Evolutionary conservation across 768 basidiomycete genomes (phyloP).

Genomic region (Xerocomellus chrysenteron): DNA sequence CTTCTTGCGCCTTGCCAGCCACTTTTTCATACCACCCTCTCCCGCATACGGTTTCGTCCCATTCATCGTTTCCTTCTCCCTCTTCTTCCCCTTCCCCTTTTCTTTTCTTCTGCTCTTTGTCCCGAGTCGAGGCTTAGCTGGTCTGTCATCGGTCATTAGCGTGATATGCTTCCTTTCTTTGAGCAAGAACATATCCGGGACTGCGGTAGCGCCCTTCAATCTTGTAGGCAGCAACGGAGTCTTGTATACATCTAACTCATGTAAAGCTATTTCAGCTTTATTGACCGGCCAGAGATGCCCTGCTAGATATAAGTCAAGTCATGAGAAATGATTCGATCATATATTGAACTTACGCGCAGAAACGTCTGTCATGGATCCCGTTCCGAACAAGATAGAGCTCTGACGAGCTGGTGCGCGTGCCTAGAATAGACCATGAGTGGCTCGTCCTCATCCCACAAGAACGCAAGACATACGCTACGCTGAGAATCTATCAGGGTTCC

Average conservation of each 20-base stretch:
- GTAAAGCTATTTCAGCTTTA: conserved; percentile 64
- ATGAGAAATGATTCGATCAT: conserved; percentile 2
- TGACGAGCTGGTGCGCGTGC: conserved; percentile 51
- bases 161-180: conserved; percentile 42
- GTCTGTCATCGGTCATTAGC: conserved; percentile 63
- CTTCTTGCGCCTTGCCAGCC: conserved; percentile 59
- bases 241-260: conserved; percentile 75
- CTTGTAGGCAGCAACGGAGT: conserved; percentile 74
- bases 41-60: conserved; percentile 77
- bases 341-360: conserved; percentile 31
- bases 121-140: conserved; percentile 47
- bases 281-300: conserved; percentile 38
- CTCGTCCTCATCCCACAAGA: neutral
- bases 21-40: conserved; percentile 74
- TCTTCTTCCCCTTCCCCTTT: conserved; percentile 35
- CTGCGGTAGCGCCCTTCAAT: conserved; percentile 38
- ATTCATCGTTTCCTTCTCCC: conserved; percentile 40
- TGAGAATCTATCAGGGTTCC: conserved; percentile 59
- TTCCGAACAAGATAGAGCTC: conserved; percentile 50
- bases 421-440: conserved; percentile 30
- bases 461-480: conserved; percentile 46
- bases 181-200: conserved; percentile 66
- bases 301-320: conserved; percentile 22
- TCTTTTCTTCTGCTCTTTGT: conserved; percentile 39
- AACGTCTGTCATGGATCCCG: conserved; percentile 35